phyloP scores from a whole-genome alignment of 805 yeast genomes.

The Blastobotrys americana region DNA sequence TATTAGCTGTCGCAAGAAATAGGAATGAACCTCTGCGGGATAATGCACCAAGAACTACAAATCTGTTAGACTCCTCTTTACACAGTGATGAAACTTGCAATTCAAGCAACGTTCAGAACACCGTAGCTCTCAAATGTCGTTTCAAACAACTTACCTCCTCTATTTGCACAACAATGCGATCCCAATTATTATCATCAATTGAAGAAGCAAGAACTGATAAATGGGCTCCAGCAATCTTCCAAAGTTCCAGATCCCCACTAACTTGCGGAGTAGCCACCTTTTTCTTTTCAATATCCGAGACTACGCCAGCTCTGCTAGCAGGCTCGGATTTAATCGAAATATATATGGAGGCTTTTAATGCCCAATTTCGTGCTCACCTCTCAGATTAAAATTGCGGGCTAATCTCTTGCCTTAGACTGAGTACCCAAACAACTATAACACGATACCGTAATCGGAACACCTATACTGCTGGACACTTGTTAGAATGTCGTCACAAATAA shows the following conservation, averaged over 20 bases:
- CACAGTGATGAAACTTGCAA: no score
- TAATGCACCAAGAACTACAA: not conserved
- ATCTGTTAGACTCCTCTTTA: not conserved
- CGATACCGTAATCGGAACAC: not conserved
- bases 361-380: no score
- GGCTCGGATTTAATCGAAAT: no score
- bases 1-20: not conserved
- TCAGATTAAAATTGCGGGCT: no score
- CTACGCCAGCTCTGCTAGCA: not conserved
- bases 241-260: not conserved
- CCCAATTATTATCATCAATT: conserved; percentile 36
- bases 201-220: conserved; percentile 45
- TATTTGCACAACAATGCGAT: conserved; percentile 38
- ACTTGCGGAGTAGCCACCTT: not conserved
- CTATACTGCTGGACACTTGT: no score
- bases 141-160: conserved; percentile 29
- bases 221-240: conserved; percentile 43
- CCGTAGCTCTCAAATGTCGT: no score
- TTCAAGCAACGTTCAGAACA: no score
- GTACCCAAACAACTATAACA: not conserved
- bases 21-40: not conserved
- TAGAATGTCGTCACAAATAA: no score
- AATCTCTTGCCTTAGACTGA: no score
- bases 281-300: no score
- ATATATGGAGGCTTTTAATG: no score